These are phyloP conservation scores for Hypocrella siamensis DNA, from an alignment of 2,329 filamentous ascomycete genomes.

Conservation along the genomic window DNA sequence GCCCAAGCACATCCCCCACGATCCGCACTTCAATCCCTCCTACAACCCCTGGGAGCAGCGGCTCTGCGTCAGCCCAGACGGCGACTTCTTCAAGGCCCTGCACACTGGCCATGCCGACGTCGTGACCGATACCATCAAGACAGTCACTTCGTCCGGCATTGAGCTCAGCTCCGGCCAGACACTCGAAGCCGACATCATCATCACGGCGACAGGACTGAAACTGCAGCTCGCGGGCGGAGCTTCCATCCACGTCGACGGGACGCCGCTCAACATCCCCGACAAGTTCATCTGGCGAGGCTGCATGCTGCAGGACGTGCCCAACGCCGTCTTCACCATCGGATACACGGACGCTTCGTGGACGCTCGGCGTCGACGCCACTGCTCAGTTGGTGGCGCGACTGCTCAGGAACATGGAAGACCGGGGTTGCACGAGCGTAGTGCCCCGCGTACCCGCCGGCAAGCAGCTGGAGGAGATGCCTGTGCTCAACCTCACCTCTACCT, in stretches of 20 bases:
- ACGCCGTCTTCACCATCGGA: slow-evolving; percentile 40
- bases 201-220: slow-evolving; percentile 30
- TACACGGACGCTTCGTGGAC: slow-evolving; percentile 49
- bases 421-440: slow-evolving; percentile 24
- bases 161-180: slow-evolving; percentile 23
- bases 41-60: slow-evolving; percentile 54
- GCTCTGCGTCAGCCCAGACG: slow-evolving; percentile 40
- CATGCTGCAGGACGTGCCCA: slow-evolving; percentile 49
- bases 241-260: slow-evolving; percentile 32
- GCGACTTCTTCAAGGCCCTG: slow-evolving; percentile 29
- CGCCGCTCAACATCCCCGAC: slow-evolving; percentile 22
- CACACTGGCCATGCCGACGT: slow-evolving; percentile 21
- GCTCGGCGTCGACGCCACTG: slow-evolving; percentile 39
- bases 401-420: slow-evolving; percentile 31
- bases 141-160: slow-evolving; percentile 26
- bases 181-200: slow-evolving; percentile 42
- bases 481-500: slow-evolving; percentile 29
- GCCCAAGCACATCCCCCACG: slow-evolving; percentile 26
- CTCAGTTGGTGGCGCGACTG: slow-evolving; percentile 31
- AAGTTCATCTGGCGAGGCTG: slow-evolving; percentile 40
- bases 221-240: slow-evolving; percentile 32
- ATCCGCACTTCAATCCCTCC: slow-evolving; percentile 37
- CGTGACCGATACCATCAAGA: slow-evolving; percentile 29
- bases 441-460: slow-evolving; percentile 18
- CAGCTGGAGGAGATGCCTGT: slow-evolving; percentile 21